Conservation (phyloP, 495 filamentous ascomycete species). For the Penicillium chermesinum region DNA sequence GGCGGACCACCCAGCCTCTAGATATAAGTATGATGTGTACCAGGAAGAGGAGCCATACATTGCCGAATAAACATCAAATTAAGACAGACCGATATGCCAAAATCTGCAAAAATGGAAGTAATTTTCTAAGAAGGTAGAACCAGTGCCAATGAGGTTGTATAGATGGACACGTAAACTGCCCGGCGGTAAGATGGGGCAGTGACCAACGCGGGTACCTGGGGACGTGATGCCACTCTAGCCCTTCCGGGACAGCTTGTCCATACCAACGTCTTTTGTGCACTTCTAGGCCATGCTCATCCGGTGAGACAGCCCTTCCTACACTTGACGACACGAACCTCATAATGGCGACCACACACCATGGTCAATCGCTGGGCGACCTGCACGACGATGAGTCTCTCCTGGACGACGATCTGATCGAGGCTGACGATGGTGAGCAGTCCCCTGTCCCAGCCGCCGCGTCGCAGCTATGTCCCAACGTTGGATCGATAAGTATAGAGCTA, state of each 20-base stretch:
- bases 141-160: background rate
- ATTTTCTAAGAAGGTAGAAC: no score
- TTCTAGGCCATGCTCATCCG: background rate
- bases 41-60: slow-evolving; percentile 40
- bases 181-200: slow-evolving; percentile 6
- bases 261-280: slow-evolving; percentile 18
- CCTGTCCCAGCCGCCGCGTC: no score
- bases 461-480: no score
- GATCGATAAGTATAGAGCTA: no score
- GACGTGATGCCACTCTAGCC: slow-evolving; percentile 47
- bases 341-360: slow-evolving; percentile 41
- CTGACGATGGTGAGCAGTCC: slow-evolving; percentile 72
- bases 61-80: background rate
- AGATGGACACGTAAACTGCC: background rate
- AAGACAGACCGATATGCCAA: no score
- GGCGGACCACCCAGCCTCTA: slow-evolving; percentile 49
- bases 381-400: slow-evolving; percentile 61
- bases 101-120: background rate
- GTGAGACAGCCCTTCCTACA: background rate
- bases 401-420: slow-evolving; percentile 89
- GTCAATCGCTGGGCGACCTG: slow-evolving; percentile 31
- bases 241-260: slow-evolving; percentile 32
- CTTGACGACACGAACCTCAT: slow-evolving; percentile 8
- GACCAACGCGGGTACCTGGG: slow-evolving; percentile 19
- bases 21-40: slow-evolving; percentile 56